Evolutionary conservation across 768 basidiomycete species (phyloP).

Genomic region (Exidia glandulosa): DNA sequence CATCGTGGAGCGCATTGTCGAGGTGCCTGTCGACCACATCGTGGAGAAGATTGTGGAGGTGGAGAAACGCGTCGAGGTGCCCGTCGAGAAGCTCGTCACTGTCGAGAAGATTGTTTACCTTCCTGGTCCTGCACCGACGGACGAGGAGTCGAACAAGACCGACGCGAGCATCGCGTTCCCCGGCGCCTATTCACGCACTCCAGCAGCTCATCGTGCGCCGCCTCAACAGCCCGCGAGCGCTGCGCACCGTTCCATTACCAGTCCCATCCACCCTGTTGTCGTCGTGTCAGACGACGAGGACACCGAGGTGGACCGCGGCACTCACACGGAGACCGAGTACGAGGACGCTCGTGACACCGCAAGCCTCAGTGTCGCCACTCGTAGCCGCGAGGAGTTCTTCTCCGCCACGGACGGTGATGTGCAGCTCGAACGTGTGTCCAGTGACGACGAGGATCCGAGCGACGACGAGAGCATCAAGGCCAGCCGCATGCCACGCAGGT

Average conservation of each 20-base stretch:
- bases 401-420: constrained; percentile 6
- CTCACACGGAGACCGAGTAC: constrained; percentile 64
- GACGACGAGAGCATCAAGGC: constrained; percentile 67
- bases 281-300: constrained; percentile 32
- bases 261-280: constrained; percentile 21
- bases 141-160: not conserved
- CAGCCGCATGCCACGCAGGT: constrained; percentile 30
- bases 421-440: constrained; percentile 4
- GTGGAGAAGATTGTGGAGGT: constrained; percentile 10
- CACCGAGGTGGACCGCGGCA: constrained; percentile 44
- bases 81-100: constrained; percentile 14
- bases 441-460: constrained; percentile 31
- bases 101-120: constrained; percentile 18
- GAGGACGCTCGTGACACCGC: constrained; percentile 64
- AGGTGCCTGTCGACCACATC: not conserved
- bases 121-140: no score
- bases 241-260: not conserved
- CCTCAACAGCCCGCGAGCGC: not conserved
- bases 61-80: constrained; percentile 16
- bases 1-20: constrained; percentile 14
- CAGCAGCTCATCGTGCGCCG: not conserved
- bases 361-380: constrained; percentile 1
- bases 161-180: not conserved
- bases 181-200: not conserved
- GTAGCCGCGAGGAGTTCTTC: constrained; percentile 5